Percentiles rank a stretch among this genome's conserved stretches.
These are phyloP conservation scores for Pulveroboletus frians DNA, from an alignment of 768 basidiomycete genomes.

Conservation along the genomic window DNA sequence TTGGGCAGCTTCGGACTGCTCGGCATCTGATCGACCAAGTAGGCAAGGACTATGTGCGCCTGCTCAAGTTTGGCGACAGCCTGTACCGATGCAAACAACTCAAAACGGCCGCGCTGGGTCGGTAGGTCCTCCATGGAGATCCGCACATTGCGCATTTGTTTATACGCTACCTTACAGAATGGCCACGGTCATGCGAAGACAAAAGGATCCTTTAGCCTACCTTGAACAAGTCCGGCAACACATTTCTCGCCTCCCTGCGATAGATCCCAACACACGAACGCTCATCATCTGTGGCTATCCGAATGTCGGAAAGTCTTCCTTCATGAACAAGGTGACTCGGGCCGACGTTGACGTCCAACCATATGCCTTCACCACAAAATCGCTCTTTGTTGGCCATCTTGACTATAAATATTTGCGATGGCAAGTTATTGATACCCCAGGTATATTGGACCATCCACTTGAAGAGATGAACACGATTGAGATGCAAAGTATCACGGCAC, in stretches of 20 bases:
- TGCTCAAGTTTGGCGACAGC: constrained; percentile 97
- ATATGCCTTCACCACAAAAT: constrained; percentile 99
- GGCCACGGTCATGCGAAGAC: constrained; percentile 98
- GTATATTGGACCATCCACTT: constrained; percentile 93
- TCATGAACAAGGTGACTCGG: constrained; percentile 99
- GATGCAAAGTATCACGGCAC: constrained; percentile 98
- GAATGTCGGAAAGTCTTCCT: constrained; percentile 98
- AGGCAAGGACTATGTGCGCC: constrained; percentile 92
- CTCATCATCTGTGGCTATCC: constrained; percentile 98
- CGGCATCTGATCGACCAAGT: constrained; percentile 96
- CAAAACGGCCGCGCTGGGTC: constrained; percentile 94
- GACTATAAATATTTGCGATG: constrained; percentile 99
- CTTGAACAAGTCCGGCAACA: constrained; percentile 99
- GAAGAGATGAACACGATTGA: constrained; percentile 99
- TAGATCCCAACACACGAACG: constrained; percentile 97
- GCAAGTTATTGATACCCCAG: constrained; percentile 99
- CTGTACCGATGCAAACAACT: constrained; percentile 98
- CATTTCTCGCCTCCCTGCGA: constrained; percentile 95
- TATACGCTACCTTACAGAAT: constrained; percentile 48
- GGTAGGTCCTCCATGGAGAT: constrained; percentile 47
- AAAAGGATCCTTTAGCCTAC: constrained; percentile 98
- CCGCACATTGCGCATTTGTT: not conserved
- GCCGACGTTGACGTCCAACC: constrained; percentile 99
- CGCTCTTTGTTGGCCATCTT: constrained; percentile 95
- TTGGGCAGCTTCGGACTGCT: constrained; percentile 94